Conservation (phyloP, 1,284 basidiomycete species). For the Ganoderma resinaceum region DNA sequence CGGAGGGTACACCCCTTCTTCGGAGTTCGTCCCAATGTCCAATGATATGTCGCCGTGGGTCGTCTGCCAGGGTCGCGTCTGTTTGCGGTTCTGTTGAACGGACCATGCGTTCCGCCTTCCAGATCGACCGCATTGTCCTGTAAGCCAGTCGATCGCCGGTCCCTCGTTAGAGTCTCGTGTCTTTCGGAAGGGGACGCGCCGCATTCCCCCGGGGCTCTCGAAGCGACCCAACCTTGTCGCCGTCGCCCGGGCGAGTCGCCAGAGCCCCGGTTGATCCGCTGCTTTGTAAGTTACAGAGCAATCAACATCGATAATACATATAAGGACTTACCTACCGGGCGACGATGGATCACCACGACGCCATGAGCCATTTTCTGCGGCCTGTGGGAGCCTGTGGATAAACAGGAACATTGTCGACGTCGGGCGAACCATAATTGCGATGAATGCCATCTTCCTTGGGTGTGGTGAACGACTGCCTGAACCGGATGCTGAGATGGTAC, state of each 20-base stretch:
- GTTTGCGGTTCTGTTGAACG: no score
- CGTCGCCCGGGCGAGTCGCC: neutral
- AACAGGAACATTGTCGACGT: no score
- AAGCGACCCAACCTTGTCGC: neutral
- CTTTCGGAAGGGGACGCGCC: neutral
- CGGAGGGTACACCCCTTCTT: no score
- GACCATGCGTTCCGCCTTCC: no score
- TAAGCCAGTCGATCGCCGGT: no score
- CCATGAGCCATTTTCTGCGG: neutral
- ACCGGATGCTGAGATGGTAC: neutral
- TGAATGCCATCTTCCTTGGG: neutral
- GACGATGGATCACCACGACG: neutral
- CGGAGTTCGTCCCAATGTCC: no score
- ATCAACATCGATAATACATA: neutral
- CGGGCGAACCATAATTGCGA: neutral
- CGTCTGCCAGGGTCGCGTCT: no score
- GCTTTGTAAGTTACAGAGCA: slow-evolving; percentile 1
- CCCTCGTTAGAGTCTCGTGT: no score
- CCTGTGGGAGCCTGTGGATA: neutral
- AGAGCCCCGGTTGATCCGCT: neutral
- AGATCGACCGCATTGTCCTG: no score
- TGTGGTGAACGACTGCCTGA: neutral
- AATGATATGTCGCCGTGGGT: no score
- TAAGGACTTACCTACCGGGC: neutral
- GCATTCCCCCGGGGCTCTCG: neutral